phyloP scores from a whole-genome alignment of 2,329 filamentous ascomycete species.

The Fusarium phyllophilum region DNA sequence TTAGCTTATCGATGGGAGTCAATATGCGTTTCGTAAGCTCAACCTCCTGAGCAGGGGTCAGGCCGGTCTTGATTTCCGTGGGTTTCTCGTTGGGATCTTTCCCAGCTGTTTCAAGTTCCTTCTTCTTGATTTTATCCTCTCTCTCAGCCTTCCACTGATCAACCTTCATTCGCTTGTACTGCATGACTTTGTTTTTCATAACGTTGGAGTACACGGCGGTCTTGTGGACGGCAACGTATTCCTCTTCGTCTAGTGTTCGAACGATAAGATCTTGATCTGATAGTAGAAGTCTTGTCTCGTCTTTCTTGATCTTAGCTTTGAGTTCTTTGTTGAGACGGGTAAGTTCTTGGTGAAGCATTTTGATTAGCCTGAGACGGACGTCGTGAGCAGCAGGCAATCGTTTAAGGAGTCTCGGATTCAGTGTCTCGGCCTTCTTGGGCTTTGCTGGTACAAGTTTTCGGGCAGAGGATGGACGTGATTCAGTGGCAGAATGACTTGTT shows the following conservation, averaged over 20 bases:
- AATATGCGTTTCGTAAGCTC: slow-evolving; percentile 69
- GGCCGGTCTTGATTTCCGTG: slow-evolving; percentile 73
- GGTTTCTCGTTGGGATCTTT: slow-evolving; percentile 50
- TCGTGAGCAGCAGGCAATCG: slow-evolving; percentile 66
- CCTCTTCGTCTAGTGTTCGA: slow-evolving; percentile 80
- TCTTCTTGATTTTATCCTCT: slow-evolving; percentile 52
- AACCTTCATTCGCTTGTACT: slow-evolving; percentile 78
- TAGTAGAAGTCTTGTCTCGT: slow-evolving; percentile 64
- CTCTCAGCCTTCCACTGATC: slow-evolving; percentile 77
- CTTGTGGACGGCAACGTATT: slow-evolving; percentile 75
- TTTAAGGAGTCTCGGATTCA: slow-evolving; percentile 75
- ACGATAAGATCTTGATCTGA: slow-evolving; percentile 74
- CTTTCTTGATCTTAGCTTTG: slow-evolving; percentile 59
- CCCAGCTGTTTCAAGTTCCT: slow-evolving; percentile 46
- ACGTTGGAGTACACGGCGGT: slow-evolving; percentile 81
- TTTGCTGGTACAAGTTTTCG: slow-evolving; percentile 32
- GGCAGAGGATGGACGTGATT: slow-evolving; percentile 27
- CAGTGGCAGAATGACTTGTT: slow-evolving; percentile 7
- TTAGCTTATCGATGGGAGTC: slow-evolving; percentile 72
- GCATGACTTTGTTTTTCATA: slow-evolving; percentile 82
- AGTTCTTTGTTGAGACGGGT: slow-evolving; percentile 73
- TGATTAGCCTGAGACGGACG: slow-evolving; percentile 66
- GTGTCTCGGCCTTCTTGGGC: slow-evolving; percentile 57
- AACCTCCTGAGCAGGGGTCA: slow-evolving; percentile 75
- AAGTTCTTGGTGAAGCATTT: slow-evolving; percentile 72